These are phyloP conservation scores for Colletotrichum cordylinicola DNA, from an alignment of 2,329 filamentous ascomycete genomes.

Conservation along the genomic window DNA sequence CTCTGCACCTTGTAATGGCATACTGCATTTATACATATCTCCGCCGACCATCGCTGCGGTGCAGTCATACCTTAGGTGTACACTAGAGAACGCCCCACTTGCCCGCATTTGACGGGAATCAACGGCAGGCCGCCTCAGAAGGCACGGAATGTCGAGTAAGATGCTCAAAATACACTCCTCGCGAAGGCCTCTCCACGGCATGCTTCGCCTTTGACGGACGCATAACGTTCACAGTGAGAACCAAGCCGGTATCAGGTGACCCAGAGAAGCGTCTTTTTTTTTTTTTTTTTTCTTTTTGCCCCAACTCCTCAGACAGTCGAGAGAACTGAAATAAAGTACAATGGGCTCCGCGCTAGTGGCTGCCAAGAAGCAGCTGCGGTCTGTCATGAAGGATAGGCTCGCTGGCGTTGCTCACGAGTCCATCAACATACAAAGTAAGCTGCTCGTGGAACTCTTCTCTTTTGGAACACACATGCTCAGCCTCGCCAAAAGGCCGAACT, in stretches of 20 bases:
- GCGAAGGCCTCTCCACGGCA: background rate
- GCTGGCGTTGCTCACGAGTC: conserved; percentile 65
- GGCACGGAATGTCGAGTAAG: background rate
- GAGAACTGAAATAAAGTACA: conserved; percentile 5
- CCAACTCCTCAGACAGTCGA: background rate
- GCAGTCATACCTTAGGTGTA: background rate
- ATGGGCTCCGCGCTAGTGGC: conserved; percentile 63
- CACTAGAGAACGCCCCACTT: background rate
- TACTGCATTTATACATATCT: background rate
- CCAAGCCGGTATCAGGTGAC: background rate
- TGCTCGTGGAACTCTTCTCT: background rate
- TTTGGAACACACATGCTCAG: background rate
- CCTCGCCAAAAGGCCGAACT: conserved; percentile 58
- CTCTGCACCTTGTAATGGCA: background rate
- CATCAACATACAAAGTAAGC: conserved; percentile 73
- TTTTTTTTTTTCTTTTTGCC: background rate
- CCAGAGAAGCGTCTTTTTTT: background rate
- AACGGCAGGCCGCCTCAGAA: background rate
- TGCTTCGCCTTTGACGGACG: background rate
- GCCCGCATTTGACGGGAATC: background rate
- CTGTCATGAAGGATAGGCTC: conserved; percentile 71
- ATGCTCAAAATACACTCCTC: background rate
- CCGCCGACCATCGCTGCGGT: background rate
- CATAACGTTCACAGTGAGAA: background rate
- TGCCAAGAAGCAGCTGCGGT: conserved; percentile 79